Conservation (phyloP, 169 alveolate genomes). For the Cryptosporidium muris region DNA sequence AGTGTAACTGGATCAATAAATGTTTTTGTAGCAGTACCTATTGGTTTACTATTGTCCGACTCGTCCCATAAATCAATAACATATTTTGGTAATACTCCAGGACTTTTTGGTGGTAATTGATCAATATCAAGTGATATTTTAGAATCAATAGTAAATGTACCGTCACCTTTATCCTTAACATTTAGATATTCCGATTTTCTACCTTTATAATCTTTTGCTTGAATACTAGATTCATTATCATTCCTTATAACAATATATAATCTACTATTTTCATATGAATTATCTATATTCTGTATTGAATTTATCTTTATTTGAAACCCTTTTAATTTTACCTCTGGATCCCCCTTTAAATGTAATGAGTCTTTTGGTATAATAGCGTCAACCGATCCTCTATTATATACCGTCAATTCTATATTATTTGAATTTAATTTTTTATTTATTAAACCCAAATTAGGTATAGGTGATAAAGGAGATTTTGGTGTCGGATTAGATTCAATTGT, state of each 20-base stretch:
- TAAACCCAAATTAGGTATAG: neutral
- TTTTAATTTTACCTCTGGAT: conserved; percentile 19
- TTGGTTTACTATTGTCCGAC: conserved; percentile 33
- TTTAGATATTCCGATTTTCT: conserved; percentile 70
- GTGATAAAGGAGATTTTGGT: neutral
- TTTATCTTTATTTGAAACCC: conserved; percentile 58
- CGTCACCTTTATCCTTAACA: conserved; percentile 63
- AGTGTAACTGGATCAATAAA: conserved; percentile 57
- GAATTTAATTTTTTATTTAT: conserved; percentile 18
- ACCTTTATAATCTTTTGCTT: conserved; percentile 70
- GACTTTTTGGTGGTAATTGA: conserved; percentile 79
- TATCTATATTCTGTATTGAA: conserved; percentile 39
- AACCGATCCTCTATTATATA: too few species aligned
- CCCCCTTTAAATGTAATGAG: conserved; percentile 52
- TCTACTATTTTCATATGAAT: conserved; percentile 60
- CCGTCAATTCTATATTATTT: neutral
- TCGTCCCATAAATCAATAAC: conserved; percentile 77
- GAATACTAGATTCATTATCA: conserved; percentile 67
- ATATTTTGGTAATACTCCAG: conserved; percentile 82
- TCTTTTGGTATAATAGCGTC: conserved; percentile 16
- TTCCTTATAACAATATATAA: conserved; percentile 74
- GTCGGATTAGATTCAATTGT: neutral
- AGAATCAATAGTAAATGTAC: conserved; percentile 70
- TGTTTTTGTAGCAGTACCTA: conserved; percentile 55
- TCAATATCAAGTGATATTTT: conserved; percentile 74